Conservation (phyloP, 176 grass and related monocot species). For the Musa beccarii region DNA sequence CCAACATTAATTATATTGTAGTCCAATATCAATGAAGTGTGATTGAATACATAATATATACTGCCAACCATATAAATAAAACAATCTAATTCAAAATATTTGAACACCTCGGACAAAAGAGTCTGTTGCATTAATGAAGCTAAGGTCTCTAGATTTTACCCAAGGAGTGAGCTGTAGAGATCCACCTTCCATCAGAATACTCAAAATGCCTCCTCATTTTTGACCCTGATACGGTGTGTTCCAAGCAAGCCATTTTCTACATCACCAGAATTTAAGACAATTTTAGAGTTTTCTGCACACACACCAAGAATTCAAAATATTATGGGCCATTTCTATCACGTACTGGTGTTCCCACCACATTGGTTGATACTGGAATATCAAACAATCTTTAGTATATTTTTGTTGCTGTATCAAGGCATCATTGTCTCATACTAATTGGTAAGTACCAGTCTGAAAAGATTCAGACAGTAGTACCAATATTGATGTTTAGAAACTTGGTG, state of each 20-base stretch:
- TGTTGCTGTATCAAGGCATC: too few relatives aligned
- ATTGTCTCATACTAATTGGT: too few relatives aligned
- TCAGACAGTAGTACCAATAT: not conserved
- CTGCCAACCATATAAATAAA: too few relatives aligned
- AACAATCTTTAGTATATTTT: too few relatives aligned
- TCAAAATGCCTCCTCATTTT: slow-evolving; percentile 20
- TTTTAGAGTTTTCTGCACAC: not conserved
- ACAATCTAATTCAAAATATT: too few relatives aligned
- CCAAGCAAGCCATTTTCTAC: slow-evolving; percentile 51
- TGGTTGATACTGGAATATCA: too few relatives aligned
- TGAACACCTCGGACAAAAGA: too few relatives aligned
- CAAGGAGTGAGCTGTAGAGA: not conserved
- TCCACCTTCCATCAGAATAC: slow-evolving; percentile 10
- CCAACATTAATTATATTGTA: not conserved
- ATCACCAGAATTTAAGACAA: slow-evolving; percentile 23
- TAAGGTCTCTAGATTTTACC: slow-evolving; percentile 10
- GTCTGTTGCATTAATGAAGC: not conserved
- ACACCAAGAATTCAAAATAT: not conserved
- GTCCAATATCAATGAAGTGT: not conserved
- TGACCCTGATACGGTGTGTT: slow-evolving; percentile 23
- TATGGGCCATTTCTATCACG: too few relatives aligned
- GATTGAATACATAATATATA: not conserved
- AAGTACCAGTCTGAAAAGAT: too few relatives aligned
- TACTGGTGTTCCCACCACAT: too few relatives aligned
- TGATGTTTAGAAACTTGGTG: not conserved